Evolutionary conservation across 2,329 filamentous ascomycete species (phyloP).

Genomic region (Fusarium acutatum): DNA sequence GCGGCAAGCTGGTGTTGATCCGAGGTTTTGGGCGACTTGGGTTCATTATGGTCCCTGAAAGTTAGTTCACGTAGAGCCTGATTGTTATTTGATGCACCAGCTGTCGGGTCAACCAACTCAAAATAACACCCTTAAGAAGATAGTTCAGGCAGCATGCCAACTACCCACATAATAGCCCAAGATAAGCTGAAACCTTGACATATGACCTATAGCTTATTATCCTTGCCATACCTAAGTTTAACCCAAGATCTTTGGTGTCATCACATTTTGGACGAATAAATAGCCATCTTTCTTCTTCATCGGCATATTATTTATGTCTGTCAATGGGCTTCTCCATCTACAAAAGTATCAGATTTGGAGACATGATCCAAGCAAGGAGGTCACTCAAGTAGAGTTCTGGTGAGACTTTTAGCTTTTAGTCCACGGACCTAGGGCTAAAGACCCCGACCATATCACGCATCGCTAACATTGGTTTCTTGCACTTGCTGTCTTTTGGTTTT

Average conservation of each 20-base stretch:
- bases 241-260: background rate
- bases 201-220: rapidly evolving
- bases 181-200: background rate
- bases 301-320: background rate
- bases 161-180: background rate
- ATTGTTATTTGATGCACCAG: rapidly evolving
- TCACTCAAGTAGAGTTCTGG: background rate
- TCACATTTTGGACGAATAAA: rapidly evolving
- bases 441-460: background rate
- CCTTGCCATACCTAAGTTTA: background rate
- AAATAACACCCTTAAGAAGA: background rate
- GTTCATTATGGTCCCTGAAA: background rate
- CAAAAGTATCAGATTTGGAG: background rate
- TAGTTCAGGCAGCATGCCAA: background rate
- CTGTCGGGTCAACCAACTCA: background rate
- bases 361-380: background rate
- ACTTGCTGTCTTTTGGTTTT: background rate
- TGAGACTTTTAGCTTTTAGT: background rate
- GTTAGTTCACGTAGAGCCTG: no score
- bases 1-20: background rate
- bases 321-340: background rate
- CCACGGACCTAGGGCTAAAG: background rate
- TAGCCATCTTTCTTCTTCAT: rapidly evolving
- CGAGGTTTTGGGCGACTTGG: background rate
- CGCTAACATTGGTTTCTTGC: background rate